Conservation (phyloP, 148 eudicot genomes). For the Rhododendron ferrugineum region DNA sequence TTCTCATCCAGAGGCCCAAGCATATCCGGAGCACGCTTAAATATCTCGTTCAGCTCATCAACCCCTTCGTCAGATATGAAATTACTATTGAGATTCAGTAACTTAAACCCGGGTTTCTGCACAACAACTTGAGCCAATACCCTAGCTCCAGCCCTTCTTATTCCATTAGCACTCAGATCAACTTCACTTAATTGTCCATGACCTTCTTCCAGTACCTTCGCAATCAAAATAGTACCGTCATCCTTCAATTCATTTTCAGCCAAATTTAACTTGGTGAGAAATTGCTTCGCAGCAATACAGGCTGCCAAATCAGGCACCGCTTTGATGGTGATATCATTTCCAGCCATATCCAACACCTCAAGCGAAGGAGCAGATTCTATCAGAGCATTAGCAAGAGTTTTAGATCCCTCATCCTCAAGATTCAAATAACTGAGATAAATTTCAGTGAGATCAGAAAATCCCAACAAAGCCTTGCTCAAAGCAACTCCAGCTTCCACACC, state of each 20-base stretch:
- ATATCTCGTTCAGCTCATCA: conserved; percentile 53
- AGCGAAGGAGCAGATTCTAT: conserved; percentile 41
- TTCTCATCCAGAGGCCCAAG: conserved; percentile 76
- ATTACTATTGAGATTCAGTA: conserved; percentile 51
- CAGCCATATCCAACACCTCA: conserved; percentile 56
- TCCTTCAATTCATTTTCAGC: conserved; percentile 74
- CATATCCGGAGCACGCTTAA: conserved; percentile 42
- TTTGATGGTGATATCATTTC: conserved; percentile 50
- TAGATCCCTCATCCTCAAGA: conserved; percentile 54
- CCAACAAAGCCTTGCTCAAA: conserved; percentile 37
- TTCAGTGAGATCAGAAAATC: conserved; percentile 37
- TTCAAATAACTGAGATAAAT: conserved; percentile 57
- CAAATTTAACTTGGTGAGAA: conserved; percentile 40
- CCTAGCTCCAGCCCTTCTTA: conserved; percentile 67
- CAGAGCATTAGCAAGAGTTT: conserved; percentile 40
- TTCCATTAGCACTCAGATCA: conserved; percentile 50
- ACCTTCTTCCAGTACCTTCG: conserved; percentile 54
- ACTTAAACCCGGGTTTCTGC: conserved; percentile 40
- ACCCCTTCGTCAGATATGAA: conserved; percentile 72
- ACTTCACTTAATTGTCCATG: conserved; percentile 46
- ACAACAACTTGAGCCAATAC: conserved; percentile 51
- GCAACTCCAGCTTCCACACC: conserved; percentile 48
- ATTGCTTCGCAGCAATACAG: conserved; percentile 32
- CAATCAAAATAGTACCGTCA: conserved; percentile 54
- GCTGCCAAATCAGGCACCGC: conserved; percentile 41